Base-by-base conservation (phyloP, 1,284 basidiomycete species). In the Schizophyllum commune region DNA sequence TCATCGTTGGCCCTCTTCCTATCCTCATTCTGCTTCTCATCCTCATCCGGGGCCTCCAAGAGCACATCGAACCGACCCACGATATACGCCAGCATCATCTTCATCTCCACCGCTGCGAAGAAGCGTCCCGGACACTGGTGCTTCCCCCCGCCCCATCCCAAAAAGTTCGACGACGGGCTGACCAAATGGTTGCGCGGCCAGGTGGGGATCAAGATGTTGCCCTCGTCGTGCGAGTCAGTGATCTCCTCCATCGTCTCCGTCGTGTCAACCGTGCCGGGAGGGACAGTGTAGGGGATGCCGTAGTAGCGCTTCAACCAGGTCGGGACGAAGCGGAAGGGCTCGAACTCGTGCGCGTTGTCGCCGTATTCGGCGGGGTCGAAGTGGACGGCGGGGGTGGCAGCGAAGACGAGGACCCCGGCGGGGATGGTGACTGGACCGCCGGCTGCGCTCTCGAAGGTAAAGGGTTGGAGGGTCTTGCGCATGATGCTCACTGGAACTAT, bases 31-130 rank as follows among this genome's bases (percentile, higher is more conserved):
- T 8, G 15, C 53, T 15, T 21, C 53, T 55, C 13, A 11, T 21
- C 53, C 27, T 11, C 53, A 27, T 55, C 53, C 20, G 19, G 9
- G 15, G 53, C 19, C 20, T 27, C 27, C 27, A 27, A 27, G 27
- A 55, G 19, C 19, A 81, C 62, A 62, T 80, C 79, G 62, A 79
- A 80, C 39, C 71, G 73, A 19, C 75, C n/a, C 6, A 79, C 58
- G n/a, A 78, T 63, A 62, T 77, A 70, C 3, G 75, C 77, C 39
- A 80, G 60, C 69, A 79, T 73, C 2, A 71, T 65, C 67, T 81
- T 81, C 27, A 79, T 66, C 62, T 75, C 74, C 58, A 68, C 74
- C 13, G 72, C 72, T 1, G 77, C 78, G 64, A 79, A 79, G 70
- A 78, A 79, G 13, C 78, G 67, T 1, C 78, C 79, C 4, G 79